Base-by-base conservation (phyloP, 1,139 yeast genomes). In the Magnusiomyces sp. region DNA sequence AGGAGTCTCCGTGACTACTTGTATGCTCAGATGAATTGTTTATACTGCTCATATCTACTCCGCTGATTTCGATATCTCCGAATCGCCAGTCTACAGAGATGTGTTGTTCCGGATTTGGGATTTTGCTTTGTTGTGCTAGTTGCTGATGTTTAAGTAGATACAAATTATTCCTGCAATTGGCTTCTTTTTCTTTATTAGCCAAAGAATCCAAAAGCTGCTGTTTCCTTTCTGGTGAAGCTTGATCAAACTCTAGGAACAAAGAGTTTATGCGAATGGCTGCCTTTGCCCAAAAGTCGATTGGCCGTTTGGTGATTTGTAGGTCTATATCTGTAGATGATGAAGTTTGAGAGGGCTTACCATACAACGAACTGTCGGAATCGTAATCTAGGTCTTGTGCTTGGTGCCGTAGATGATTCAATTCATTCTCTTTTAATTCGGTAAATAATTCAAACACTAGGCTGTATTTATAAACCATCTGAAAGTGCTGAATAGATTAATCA, bases 21-120 rank as follows among this genome's bases (percentile, higher is more conserved):
- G 9, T 5, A 34, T 5, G 9, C 7, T 13, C 37, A 4, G 11
- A 4, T 34, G 37, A 14, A 34, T 34, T 14, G 37, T 34, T 34
- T 14, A 34, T 10, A 9, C 16, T 14, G 49, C 52, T 50, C 70
- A 65, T 65, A 50, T 69, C 71, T 29, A 66, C 55, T 2, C 68
- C 59, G 2, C 57, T 58, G 27, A 69, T 53, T 38, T 65, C 65
- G 23, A 71, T 58, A 36, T 59, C 40, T 2, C 62, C 59, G 31
- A 55, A 53, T 37, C 67, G 47, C 58, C 59, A 60, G 44, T 63
- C 66, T 7, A 48, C 48, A 1, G 59, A 54, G 1, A 52, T 42
- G 33, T 55, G 58, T 20, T 29, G 36, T 17, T 44, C 45, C 4
- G 29, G 29, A 7, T 23, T 23, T 23, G 29, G 7, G 7, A 23